Evolutionary conservation across 2,329 filamentous ascomycete genomes (phyloP).

Genomic region (Thielaviopsis euricoi): DNA sequence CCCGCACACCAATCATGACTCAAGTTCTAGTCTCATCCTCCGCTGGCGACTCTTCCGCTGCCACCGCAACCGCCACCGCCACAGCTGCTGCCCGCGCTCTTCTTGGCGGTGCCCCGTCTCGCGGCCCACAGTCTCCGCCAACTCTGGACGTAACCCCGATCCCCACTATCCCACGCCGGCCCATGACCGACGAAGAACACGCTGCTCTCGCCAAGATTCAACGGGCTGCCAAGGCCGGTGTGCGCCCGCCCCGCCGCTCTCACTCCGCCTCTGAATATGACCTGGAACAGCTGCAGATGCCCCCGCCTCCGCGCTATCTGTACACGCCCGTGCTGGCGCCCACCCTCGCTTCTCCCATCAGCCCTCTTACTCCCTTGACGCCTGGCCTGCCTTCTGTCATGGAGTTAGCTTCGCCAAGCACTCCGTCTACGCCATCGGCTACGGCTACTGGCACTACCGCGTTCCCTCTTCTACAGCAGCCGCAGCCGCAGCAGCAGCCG

Average conservation of each 20-base stretch:
- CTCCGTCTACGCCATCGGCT: background rate
- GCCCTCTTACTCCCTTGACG: background rate
- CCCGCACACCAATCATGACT: background rate
- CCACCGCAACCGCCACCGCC: conserved; percentile 4
- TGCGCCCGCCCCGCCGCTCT: conserved; percentile 9
- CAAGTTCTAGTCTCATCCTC: conserved; percentile 1
- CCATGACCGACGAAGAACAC: background rate
- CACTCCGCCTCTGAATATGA: conserved; percentile 10
- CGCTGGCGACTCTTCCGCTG: background rate
- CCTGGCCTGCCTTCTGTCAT: background rate
- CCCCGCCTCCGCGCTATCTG: background rate
- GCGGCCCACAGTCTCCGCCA: background rate
- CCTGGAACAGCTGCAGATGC: background rate
- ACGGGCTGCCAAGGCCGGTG: background rate
- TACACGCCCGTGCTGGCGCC: conserved; percentile 2
- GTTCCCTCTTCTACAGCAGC: conserved; percentile 16
- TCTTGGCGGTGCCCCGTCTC: background rate
- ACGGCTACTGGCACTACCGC: conserved; percentile 13
- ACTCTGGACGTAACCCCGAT: background rate
- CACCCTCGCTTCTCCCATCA: conserved; percentile 1
- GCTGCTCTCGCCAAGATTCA: background rate
- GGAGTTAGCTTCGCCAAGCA: background rate
- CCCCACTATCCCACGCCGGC: background rate
- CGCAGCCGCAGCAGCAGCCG: conserved; percentile 18
- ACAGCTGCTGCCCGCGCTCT: conserved; percentile 4